Percentiles rank a stretch among this genome's conserved stretches.
phyloP scores from a whole-genome alignment of 495 filamentous ascomycete species.

The Penicillium samsonianum region DNA sequence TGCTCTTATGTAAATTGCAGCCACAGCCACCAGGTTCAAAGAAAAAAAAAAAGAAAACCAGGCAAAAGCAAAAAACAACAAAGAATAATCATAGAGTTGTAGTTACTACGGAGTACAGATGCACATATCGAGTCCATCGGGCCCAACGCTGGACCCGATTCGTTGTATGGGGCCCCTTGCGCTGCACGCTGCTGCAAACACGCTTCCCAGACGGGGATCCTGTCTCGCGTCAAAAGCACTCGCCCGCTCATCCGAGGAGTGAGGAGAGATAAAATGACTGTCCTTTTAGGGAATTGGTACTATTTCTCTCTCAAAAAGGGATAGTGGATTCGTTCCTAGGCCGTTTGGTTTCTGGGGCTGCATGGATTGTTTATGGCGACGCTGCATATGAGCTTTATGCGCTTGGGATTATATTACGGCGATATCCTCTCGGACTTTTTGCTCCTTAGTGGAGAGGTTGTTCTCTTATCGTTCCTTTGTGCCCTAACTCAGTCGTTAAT shows the following conservation, averaged over 20 bases:
- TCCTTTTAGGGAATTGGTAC: slow-evolving; percentile 12
- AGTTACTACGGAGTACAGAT: neutral
- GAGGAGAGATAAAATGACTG: slow-evolving; percentile 24
- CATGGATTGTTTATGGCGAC: slow-evolving; percentile 18
- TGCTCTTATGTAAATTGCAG: neutral
- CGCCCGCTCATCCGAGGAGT: slow-evolving; percentile 28
- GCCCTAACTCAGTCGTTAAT: neutral
- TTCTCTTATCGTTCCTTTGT: slow-evolving; percentile 11
- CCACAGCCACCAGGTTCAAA: neutral
- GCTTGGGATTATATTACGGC: slow-evolving; percentile 7
- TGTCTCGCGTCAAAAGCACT: slow-evolving; percentile 21
- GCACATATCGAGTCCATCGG: slow-evolving; percentile 7
- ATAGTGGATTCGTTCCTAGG: slow-evolving; percentile 23
- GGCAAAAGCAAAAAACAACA: neutral
- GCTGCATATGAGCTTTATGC: neutral
- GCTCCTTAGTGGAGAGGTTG: slow-evolving; percentile 2
- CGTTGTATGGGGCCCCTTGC: slow-evolving; percentile 27
- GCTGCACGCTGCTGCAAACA: slow-evolving; percentile 19
- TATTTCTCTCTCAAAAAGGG: slow-evolving; percentile 12
- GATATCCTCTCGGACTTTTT: neutral
- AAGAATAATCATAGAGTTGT: slow-evolving; percentile 5
- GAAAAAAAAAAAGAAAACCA: neutral
- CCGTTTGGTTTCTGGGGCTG: slow-evolving; percentile 18
- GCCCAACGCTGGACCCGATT: slow-evolving; percentile 11
- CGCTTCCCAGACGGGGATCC: slow-evolving; percentile 17